phyloP scores from a whole-genome alignment of 169 alveolate species.

The Perkinsus marinus region DNA sequence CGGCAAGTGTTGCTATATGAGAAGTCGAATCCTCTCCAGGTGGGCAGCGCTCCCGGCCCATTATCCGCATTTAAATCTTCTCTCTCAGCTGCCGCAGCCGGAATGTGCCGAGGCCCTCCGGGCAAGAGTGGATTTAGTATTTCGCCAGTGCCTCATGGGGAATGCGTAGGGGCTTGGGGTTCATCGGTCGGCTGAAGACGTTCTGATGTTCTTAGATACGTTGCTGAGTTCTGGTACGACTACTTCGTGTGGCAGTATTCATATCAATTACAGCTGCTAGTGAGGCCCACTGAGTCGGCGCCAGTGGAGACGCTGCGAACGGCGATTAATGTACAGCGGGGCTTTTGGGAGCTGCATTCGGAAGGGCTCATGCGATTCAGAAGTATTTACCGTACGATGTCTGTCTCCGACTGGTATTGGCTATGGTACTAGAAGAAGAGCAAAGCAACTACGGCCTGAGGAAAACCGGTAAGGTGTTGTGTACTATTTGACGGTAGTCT shows the following conservation, averaged over 20 bases:
- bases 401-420: background rate
- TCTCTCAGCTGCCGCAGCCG: background rate
- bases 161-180: background rate
- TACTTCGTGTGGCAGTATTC: background rate
- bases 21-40: background rate
- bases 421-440: background rate
- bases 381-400: background rate
- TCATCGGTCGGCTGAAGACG: background rate
- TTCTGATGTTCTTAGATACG: background rate
- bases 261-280: background rate
- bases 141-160: background rate
- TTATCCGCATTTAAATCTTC: too few species aligned
- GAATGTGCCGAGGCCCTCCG: background rate
- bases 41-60: background rate
- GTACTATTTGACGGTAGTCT: too few species aligned
- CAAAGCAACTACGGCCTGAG: background rate
- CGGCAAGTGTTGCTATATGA: background rate
- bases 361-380: background rate
- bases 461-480: background rate
- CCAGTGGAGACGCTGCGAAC: background rate
- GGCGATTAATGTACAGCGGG: background rate
- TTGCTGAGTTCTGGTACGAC: background rate
- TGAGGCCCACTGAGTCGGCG: background rate
- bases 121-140: background rate
- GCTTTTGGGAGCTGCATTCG: background rate